Evolutionary conservation across 345 rosid species (phyloP), one percentile per base, ranked within the genome.

Genomic region (Aegle marmelos): DNA sequence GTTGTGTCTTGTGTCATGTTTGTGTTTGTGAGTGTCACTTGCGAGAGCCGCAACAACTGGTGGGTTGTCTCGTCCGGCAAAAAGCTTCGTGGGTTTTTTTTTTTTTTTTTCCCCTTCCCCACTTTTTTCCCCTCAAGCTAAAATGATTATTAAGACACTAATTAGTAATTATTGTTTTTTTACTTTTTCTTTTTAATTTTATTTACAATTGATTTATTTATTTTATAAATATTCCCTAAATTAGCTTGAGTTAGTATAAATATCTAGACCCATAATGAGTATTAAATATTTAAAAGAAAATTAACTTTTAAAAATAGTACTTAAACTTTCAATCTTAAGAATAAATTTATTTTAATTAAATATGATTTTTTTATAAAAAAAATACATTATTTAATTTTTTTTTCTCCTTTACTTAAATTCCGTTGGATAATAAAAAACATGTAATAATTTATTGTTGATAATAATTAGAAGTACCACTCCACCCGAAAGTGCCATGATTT

Each of bases 21-120:
- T 50, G 17, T 50, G 22, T 53, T 19, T 27, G 7, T 5, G 77
- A 4, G 36, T 45, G 60, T 83, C 87, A 82, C 85, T 86, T 80
- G 78, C 71, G 81, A 75, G 79, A 85, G 86, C 87, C 85, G 90
- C 91, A 82, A 84, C 86, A 79, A 68, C 84, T 79, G 86, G 84
- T 87, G 85, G 82, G 86, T 78, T 84, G 84, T 85, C 90, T 70
- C 83, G 71, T 82, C 92, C 83, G 77, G 77, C 84, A n/a, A 71
- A 68, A 70, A 14, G 71, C 80, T 63, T n/a, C n/a, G n/a, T n/a
- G n/a, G n/a, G n/a, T n/a, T 76, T 81, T 71, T 11, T 41, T 3
- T 45, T 41, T 39, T 37, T 39, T 39, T 39, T 39, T 9, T 76
- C 72, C 9, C 41, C 11, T 41, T 41, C n/a, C n/a, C n/a, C n/a